A percentile compares a stretch with the other conserved stretches of the same genome.
Conservation (phyloP, 305 asterid species). For the Petunia hybrid region DNA sequence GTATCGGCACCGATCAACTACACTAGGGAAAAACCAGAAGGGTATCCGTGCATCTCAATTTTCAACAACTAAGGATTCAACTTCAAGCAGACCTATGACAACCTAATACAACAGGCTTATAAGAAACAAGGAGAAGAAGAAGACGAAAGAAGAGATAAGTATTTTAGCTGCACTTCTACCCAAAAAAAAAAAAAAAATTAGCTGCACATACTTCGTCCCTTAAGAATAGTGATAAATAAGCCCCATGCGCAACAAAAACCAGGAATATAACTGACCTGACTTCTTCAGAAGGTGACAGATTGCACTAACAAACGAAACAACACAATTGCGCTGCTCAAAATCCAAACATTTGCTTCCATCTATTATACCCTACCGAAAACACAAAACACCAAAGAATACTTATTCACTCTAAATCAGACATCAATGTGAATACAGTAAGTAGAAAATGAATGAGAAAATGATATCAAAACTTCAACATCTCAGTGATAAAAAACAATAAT, state of each 20-base stretch:
- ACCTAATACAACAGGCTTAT: not conserved
- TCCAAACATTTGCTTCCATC: constrained; percentile 47
- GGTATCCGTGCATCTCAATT: not conserved
- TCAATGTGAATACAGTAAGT: not conserved
- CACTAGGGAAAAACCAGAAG: not conserved
- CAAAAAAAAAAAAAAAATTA: no score
- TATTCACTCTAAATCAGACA: constrained; percentile 13
- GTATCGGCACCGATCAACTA: not conserved
- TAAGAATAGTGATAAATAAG: constrained; percentile 1
- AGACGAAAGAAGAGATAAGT: no score
- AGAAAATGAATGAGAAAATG: not conserved
- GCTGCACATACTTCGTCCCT: not conserved
- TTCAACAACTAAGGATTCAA: no score
- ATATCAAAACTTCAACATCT: constrained; percentile 15
- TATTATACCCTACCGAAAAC: constrained; percentile 53
- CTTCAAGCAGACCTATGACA: not conserved
- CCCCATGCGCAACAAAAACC: not conserved
- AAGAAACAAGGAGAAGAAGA: not conserved
- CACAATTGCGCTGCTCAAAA: constrained; percentile 48
- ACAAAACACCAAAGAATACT: constrained; percentile 3
- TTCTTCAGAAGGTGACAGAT: constrained; percentile 69
- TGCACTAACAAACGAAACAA: constrained; percentile 70
- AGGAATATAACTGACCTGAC: constrained; percentile 56
- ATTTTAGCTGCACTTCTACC: no score
- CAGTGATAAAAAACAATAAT: constrained; percentile 18